These are phyloP conservation scores for Aquilaria agallochum DNA, from an alignment of 441 rosid species.

Conservation along the genomic window DNA sequence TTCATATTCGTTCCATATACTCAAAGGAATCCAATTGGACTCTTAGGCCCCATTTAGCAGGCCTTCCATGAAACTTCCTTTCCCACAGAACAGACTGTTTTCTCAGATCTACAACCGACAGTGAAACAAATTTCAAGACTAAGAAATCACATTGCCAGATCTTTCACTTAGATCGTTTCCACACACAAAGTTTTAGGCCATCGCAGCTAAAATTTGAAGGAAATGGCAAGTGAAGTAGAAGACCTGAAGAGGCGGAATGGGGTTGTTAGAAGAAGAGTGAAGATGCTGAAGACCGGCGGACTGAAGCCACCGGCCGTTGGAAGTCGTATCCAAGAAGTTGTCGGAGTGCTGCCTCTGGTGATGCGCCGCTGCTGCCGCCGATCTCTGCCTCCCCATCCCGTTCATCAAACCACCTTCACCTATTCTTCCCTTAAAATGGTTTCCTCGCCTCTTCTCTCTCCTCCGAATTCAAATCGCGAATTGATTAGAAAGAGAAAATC, in stretches of 20 bases:
- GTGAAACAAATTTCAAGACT: too few relatives aligned
- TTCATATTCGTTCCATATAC: not conserved
- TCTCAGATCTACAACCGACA: not conserved
- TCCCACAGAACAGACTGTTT: too few relatives aligned
- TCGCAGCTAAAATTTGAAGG: not conserved
- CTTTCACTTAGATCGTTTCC: conserved; percentile 3
- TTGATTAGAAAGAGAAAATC: not conserved
- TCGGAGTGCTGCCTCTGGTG: conserved; percentile 91
- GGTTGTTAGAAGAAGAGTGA: conserved; percentile 49
- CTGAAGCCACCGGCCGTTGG: conserved; percentile 92
- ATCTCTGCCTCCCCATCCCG: conserved; percentile 79
- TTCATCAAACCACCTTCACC: conserved; percentile 31
- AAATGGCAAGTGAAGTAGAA: not conserved
- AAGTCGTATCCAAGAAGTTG: conserved; percentile 58
- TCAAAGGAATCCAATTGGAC: too few relatives aligned
- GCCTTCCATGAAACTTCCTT: too few relatives aligned
- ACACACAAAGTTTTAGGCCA: too few relatives aligned
- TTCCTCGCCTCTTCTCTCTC: conserved; percentile 12
- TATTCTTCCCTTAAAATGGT: conserved; percentile 21
- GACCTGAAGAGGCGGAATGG: conserved; percentile 64
- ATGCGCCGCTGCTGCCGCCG: conserved; percentile 69
- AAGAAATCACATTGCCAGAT: conserved; percentile 18
- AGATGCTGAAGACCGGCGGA: conserved; percentile 92
- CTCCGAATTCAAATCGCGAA: conserved; percentile 8
- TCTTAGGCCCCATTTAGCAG: too few relatives aligned